Evolutionary conservation across 2,329 filamentous ascomycete genomes (phyloP), one percentile per base, ranked within the genome.

Genomic region (Diaporthe eres): DNA sequence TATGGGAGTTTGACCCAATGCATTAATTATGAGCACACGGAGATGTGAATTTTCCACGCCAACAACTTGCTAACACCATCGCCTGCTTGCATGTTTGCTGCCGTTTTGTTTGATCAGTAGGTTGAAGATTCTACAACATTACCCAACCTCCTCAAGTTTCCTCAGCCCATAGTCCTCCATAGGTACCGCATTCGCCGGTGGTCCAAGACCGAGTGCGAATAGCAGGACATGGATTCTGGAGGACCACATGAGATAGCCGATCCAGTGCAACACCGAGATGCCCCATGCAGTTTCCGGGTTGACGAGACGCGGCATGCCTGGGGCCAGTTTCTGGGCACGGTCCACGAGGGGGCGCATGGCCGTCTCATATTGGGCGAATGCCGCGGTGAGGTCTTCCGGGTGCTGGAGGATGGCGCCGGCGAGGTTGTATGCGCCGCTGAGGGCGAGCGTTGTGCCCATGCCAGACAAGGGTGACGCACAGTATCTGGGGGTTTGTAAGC

Each of bases 351-450:
- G 86, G 4, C 82, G 80, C 77, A 88, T 83, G 10, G 80, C 81
- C 42, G 79, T 55, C 75, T 89, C 86, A 58, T 89, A 89, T 5
- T 78, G 78, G 5, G 79, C 77, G 8, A 86, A 80, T 2, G 82
- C 86, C 8, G 79, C 79, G 1, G 76, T 31, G 15, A 83, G 72
- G 55, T 82, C 78, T 15, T 76, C 42, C 0, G 77, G 77, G 31
- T 80, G 76, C 15, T 76, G 77, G 17, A 76, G 74, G n/a, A 88
- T 81, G 63, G 87, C 86, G 3, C 88, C 87, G 0, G 88, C 89
- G 1, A 91, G 83, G 0, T 88, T 82, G 77, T 90, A 90, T 1
- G 87, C 89, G 2, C 86, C 85, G 1, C 85, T 79, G 31, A 90
- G 76, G 2, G 86, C 86, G 4, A 85, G 77, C 3, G 84, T 85